phyloP scores from a whole-genome alignment of 2,329 filamentous ascomycete species.

The Paecilomyces formosus region DNA sequence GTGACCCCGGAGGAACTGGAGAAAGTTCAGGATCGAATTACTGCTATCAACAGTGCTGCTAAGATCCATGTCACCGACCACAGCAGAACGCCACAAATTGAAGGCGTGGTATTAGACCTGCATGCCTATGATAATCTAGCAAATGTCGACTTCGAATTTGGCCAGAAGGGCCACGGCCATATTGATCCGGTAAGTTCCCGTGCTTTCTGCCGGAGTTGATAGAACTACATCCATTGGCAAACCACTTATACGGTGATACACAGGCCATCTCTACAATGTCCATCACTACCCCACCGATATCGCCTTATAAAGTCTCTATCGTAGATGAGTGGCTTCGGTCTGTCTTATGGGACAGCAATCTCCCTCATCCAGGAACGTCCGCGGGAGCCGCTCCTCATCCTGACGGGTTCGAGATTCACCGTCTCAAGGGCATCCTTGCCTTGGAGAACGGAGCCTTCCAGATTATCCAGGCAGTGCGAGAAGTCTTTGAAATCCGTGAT shows the following conservation, averaged over 20 bases:
- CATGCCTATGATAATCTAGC: constrained; percentile 85
- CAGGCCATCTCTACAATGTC: constrained; percentile 80
- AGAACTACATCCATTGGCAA: constrained; percentile 7
- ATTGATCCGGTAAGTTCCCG: constrained; percentile 64
- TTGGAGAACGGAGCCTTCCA: constrained; percentile 59
- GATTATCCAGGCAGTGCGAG: constrained; percentile 83
- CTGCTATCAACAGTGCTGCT: constrained; percentile 82
- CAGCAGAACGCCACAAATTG: constrained; percentile 71
- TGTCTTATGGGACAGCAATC: constrained; percentile 66
- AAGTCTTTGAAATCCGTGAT: constrained; percentile 88
- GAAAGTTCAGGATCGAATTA: constrained; percentile 62
- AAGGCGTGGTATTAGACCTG: constrained; percentile 80
- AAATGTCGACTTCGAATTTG: constrained; percentile 54
- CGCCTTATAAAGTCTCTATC: constrained; percentile 47
- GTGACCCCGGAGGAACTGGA: constrained; percentile 63
- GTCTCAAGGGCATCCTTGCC: constrained; percentile 72
- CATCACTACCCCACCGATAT: constrained; percentile 58
- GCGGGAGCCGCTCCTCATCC: constrained; percentile 13
- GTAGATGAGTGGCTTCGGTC: constrained; percentile 78
- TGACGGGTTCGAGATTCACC: constrained; percentile 68
- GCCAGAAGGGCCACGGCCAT: constrained; percentile 76
- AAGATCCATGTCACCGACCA: constrained; percentile 75
- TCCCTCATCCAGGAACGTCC: constrained; percentile 14
- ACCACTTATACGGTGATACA: not conserved
- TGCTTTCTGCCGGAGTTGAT: not conserved